These are phyloP conservation scores for Annulohypoxylon stygium DNA, from an alignment of 495 filamentous ascomycete species.

Conservation along the genomic window DNA sequence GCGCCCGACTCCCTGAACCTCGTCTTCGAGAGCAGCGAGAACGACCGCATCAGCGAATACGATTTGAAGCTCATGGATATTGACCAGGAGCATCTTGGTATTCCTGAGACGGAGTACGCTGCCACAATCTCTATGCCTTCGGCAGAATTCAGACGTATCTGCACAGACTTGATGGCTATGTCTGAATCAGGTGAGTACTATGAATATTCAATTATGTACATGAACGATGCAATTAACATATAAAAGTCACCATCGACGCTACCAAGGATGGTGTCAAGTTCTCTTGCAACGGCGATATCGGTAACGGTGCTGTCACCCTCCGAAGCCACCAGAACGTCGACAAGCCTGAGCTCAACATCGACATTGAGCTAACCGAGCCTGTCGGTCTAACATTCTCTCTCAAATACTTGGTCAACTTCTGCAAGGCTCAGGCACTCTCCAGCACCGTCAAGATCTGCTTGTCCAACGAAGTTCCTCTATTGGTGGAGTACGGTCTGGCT, in stretches of 20 bases:
- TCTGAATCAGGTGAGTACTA: constrained; percentile 86
- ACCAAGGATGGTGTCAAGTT: constrained; percentile 98
- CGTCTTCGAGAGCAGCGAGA: constrained; percentile 91
- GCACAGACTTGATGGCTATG: constrained; percentile 87
- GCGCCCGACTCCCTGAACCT: constrained; percentile 95
- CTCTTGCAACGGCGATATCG: constrained; percentile 93
- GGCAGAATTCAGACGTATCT: constrained; percentile 93
- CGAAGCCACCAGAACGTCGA: constrained; percentile 91
- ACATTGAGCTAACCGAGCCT: constrained; percentile 91
- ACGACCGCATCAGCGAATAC: constrained; percentile 94
- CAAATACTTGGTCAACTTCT: constrained; percentile 99
- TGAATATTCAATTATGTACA: neutral
- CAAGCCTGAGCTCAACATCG: constrained; percentile 86
- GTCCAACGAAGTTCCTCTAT: constrained; percentile 93
- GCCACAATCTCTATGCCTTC: constrained; percentile 91
- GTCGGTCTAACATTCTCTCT: constrained; percentile 97
- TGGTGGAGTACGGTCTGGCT: constrained; percentile 88
- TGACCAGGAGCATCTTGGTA: constrained; percentile 98
- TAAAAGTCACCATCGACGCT: constrained; percentile 92
- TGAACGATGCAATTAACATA: constrained; percentile 10
- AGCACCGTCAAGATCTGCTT: constrained; percentile 87
- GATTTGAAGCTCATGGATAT: constrained; percentile 99
- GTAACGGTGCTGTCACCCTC: constrained; percentile 91
- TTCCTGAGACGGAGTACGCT: constrained; percentile 97
- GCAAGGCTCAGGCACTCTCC: constrained; percentile 93